Evolutionary conservation across 345 rosid species (phyloP).

Genomic region (Eucalyptus polybractea): DNA sequence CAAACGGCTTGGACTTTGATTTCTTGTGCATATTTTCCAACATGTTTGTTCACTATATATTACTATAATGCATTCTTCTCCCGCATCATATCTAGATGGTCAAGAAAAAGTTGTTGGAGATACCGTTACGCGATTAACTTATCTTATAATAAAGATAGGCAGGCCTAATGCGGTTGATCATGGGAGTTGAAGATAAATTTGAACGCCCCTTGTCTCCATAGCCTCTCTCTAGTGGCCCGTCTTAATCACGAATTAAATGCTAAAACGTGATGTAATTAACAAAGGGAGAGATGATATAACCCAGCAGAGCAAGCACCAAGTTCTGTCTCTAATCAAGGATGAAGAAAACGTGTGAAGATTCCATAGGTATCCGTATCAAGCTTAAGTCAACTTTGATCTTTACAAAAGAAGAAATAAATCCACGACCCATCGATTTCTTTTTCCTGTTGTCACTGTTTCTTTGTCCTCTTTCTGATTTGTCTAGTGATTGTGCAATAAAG

Average conservation of each 20-base stretch:
- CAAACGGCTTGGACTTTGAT: not conserved
- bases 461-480: not conserved
- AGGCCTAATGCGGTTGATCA: not conserved
- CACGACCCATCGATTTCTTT: not conserved
- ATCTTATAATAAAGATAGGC: not conserved
- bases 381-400: constrained; percentile 10
- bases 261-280: not conserved
- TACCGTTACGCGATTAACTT: not conserved
- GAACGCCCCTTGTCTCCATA: not conserved
- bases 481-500: not conserved
- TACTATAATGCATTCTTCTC: not conserved
- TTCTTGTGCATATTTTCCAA: not conserved
- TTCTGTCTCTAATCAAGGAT: not conserved
- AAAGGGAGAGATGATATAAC: not conserved
- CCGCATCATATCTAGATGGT: not conserved
- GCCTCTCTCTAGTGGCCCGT: not conserved
- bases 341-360: constrained; percentile 1
- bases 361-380: not conserved
- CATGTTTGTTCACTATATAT: not conserved
- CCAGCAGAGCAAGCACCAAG: not conserved
- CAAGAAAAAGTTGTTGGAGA: not conserved
- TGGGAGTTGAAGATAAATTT: not conserved
- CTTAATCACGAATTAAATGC: not conserved
- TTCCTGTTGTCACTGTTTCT: not conserved
- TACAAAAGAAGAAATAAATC: not conserved